Evolutionary conservation across 257 asterid species (phyloP).

Genomic region (Nicotiana sylvestris): DNA sequence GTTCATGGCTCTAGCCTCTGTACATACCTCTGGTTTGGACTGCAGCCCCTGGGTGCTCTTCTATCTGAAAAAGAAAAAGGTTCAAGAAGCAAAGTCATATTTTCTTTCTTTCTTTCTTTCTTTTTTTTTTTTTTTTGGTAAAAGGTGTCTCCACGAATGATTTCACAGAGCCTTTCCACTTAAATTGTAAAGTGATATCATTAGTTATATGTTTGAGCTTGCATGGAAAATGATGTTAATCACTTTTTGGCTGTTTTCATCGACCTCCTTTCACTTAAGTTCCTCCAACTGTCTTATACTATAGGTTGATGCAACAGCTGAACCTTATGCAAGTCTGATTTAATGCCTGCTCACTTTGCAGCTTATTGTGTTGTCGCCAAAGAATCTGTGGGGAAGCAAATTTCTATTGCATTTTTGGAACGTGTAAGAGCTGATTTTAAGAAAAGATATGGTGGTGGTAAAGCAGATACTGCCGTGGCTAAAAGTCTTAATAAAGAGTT

Average conservation of each 20-base stretch:
- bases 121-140: too few relatives aligned
- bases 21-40: neutral
- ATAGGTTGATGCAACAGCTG: neutral
- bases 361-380: slow-evolving; percentile 92
- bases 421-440: slow-evolving; percentile 81
- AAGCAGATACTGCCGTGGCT: slow-evolving; percentile 85
- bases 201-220: neutral
- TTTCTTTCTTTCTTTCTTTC: neutral
- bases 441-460: slow-evolving; percentile 92
- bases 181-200: neutral
- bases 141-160: neutral
- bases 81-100: neutral
- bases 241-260: neutral
- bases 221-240: neutral
- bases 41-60: neutral
- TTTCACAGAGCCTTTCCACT: neutral
- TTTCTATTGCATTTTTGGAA: slow-evolving; percentile 79
- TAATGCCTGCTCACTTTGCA: slow-evolving; percentile 28
- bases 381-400: slow-evolving; percentile 89
- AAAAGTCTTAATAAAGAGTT: slow-evolving; percentile 88
- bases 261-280: neutral
- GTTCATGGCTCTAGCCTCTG: neutral
- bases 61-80: neutral
- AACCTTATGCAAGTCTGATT: neutral
- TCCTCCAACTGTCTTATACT: neutral